phyloP scores from a whole-genome alignment of 805 yeast genomes.

The Metschnikowia vanudenii region DNA sequence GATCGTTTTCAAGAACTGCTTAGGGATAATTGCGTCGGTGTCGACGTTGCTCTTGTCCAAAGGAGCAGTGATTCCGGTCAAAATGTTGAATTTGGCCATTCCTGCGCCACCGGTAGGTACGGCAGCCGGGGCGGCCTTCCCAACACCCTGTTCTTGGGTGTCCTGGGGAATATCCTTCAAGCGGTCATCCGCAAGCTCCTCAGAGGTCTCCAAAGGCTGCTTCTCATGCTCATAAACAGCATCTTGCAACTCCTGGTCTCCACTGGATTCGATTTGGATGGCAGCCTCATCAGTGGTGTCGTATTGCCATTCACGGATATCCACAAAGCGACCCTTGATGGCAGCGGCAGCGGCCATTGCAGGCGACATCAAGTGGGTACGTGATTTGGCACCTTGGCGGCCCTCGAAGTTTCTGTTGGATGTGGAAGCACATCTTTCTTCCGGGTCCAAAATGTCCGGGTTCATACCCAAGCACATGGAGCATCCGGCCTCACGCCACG shows the following conservation, averaged over 20 bases:
- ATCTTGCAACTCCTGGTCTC: constrained; percentile 58
- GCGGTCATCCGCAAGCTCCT: constrained; percentile 47
- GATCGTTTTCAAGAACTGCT: constrained; percentile 95
- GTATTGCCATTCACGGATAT: constrained; percentile 79
- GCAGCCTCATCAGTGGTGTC: constrained; percentile 59
- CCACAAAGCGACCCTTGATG: constrained; percentile 84
- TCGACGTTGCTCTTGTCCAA: constrained; percentile 93
- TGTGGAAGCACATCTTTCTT: constrained; percentile 98
- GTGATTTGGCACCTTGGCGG: constrained; percentile 94
- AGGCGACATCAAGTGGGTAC: constrained; percentile 98
- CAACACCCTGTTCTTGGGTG: constrained; percentile 14
- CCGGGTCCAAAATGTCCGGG: constrained; percentile 92
- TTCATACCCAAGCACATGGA: constrained; percentile 99
- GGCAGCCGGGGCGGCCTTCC: neutral
- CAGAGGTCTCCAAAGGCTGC: constrained; percentile 55
- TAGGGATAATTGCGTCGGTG: constrained; percentile 98
- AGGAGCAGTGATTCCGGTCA: constrained; percentile 91
- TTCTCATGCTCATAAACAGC: constrained; percentile 74
- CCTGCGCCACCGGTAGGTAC: constrained; percentile 38
- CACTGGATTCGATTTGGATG: constrained; percentile 42
- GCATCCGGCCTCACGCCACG: constrained; percentile 99
- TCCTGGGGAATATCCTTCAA: constrained; percentile 61
- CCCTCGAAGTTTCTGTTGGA: constrained; percentile 99
- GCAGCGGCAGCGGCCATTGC: constrained; percentile 99
- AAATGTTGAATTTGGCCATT: constrained; percentile 70